phyloP scores from a whole-genome alignment of 176 grass and related monocot genomes.

The Panicum miliaceum region DNA sequence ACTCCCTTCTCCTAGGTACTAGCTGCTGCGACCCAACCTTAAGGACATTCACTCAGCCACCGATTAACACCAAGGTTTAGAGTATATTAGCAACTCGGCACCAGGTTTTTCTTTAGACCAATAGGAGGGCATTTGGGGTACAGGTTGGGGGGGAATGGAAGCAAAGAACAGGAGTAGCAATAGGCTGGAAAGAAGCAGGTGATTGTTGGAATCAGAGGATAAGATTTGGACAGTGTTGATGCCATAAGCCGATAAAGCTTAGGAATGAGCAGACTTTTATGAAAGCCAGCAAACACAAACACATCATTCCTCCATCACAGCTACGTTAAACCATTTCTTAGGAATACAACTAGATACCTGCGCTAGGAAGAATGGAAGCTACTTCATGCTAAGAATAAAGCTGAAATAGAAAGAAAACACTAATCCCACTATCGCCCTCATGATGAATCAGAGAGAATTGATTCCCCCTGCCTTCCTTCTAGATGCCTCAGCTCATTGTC shows the following conservation, averaged over 20 bases:
- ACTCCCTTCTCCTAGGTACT: background rate
- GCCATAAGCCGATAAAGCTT: background rate
- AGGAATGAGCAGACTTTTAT: background rate
- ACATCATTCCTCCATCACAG: background rate
- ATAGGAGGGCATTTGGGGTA: background rate
- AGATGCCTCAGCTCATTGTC: background rate
- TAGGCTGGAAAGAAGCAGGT: background rate
- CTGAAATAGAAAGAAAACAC: background rate
- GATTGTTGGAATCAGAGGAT: background rate
- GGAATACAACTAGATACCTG: background rate
- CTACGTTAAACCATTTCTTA: background rate
- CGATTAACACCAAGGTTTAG: background rate
- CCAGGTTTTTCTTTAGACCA: background rate
- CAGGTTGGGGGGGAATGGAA: background rate
- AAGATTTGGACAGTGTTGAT: background rate
- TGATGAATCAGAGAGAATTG: background rate
- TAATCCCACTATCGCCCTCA: background rate
- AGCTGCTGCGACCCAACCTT: background rate
- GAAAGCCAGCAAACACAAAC: background rate
- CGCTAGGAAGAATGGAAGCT: background rate
- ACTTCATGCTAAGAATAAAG: background rate
- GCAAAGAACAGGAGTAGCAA: background rate
- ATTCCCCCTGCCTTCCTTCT: background rate
- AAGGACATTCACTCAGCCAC: background rate
- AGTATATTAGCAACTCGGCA: background rate